Conservation (phyloP, 23 red algal species). For the Chondrus crispus region DNA sequence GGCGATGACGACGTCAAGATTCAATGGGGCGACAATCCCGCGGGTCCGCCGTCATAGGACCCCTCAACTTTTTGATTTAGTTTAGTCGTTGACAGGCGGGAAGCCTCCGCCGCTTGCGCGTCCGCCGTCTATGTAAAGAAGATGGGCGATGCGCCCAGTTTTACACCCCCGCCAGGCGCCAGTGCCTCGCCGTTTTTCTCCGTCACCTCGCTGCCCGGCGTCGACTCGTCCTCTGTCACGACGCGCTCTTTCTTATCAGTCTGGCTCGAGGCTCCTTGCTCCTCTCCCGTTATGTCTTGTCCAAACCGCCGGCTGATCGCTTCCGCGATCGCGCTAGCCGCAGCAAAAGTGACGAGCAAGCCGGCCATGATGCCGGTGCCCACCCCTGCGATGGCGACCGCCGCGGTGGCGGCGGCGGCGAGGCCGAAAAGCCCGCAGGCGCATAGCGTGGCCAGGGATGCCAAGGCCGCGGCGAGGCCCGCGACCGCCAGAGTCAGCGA, state of each 20-base stretch:
- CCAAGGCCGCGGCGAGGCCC: not conserved
- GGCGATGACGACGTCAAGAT: slow-evolving; percentile 29
- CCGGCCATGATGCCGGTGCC: not conserved
- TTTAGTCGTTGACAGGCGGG: not conserved
- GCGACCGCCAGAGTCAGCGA: not conserved
- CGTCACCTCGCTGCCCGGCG: not conserved
- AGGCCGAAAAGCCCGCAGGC: not conserved
- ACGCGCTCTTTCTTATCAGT: no score
- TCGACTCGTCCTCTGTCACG: not conserved
- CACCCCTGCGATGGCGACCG: not conserved
- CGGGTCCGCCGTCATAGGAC: not conserved
- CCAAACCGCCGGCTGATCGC: no score
- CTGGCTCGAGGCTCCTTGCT: no score
- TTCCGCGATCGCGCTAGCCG: no score
- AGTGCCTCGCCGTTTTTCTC: not conserved
- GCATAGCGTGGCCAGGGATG: not conserved
- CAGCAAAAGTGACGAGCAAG: no score
- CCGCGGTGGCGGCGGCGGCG: not conserved
- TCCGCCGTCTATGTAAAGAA: not conserved
- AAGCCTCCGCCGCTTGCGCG: not conserved
- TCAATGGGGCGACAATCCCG: slow-evolving; percentile 32
- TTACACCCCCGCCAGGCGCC: not conserved
- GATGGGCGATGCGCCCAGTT: not conserved
- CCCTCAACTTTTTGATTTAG: no score
- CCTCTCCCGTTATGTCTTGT: no score